These are phyloP conservation scores for Aphanoascus verrucosus DNA, from an alignment of 2,329 filamentous ascomycete genomes.

Conservation along the genomic window DNA sequence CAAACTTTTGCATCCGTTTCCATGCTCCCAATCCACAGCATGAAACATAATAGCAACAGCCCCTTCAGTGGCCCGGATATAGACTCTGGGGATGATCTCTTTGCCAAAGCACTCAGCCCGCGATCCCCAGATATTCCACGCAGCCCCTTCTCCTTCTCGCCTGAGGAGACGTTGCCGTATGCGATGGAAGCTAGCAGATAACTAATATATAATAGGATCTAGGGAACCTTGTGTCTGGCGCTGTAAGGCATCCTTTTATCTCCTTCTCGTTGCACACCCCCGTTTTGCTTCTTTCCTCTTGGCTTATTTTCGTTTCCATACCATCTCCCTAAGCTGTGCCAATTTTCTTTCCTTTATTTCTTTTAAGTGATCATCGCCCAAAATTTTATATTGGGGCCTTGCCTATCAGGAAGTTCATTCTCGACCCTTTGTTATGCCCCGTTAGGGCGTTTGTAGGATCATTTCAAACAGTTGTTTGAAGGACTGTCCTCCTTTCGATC, in stretches of 20 bases:
- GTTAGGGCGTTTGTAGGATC: background rate
- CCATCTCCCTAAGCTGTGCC: too few species aligned
- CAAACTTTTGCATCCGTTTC: constrained; percentile 16
- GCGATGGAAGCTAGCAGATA: constrained; percentile 12
- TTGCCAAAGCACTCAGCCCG: constrained; percentile 77
- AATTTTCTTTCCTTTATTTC: too few species aligned
- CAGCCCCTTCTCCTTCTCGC: constrained; percentile 61
- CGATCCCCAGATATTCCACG: constrained; percentile 75
- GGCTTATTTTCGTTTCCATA: too few species aligned
- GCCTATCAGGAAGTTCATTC: too few species aligned
- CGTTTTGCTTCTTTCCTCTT: too few species aligned
- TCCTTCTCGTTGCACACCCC: background rate
- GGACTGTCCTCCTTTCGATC: background rate
- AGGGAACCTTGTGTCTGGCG: background rate
- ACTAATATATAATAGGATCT: background rate
- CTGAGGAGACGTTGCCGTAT: constrained; percentile 29
- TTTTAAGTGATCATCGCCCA: too few species aligned
- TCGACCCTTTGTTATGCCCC: background rate
- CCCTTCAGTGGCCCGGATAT: constrained; percentile 22
- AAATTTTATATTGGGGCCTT: too few species aligned
- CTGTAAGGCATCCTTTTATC: background rate
- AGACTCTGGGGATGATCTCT: constrained; percentile 67
- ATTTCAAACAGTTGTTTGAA: too few species aligned
- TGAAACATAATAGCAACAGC: constrained; percentile 28
- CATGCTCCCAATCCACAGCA: constrained; percentile 14